Base-by-base conservation (phyloP, 2,329 filamentous ascomycete genomes). In the Bertia moriformis region DNA sequence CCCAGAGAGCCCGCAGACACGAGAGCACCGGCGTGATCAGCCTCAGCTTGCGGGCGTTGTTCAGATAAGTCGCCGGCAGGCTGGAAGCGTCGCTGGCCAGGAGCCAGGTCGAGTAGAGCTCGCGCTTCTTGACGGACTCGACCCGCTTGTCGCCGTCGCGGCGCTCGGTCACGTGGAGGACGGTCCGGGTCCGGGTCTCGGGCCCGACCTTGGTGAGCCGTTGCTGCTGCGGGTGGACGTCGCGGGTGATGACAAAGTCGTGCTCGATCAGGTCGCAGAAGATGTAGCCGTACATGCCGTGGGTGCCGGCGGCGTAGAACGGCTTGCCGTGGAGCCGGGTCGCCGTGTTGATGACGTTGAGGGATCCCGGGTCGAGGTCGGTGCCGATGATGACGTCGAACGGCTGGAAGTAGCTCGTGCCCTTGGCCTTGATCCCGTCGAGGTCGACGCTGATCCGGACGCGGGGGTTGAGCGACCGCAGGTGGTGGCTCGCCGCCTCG, bases 201-300 rank as follows among this genome's bases (percentile, higher is more conserved):
- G 70, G 61, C 37, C 68, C 67, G 5, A 66, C 44, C 30, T 67
- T 57, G 1, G 77, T 79, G n/a, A n/a, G n/a, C n/a, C n/a, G n/a
- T n/a, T n/a, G n/a, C n/a, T n/a, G n/a, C n/a, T n/a, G n/a, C 15
- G 73, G 54, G 42, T 83, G 78, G 45, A 81, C 78, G 44, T 85
- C 77, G 41, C 91, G 79, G 62, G 93, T 80, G 44, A 98, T 80
- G 43, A 91, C 76, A 53, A 86, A 98, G 50, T 88, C 79, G 57
- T 98, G 91, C 50, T 79, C 72, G 48, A 94, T 86, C 17, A 98
- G 70, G 56, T 98, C 91, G 42, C 83, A 83, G 56, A 98, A 98
- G 47, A 94, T 83, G 62, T 85, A 98, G 41, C 91, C 91, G 56
- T 93, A 96, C 55, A 94, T 72, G 38, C 91, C 91, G 54, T 95